phyloP scores from a whole-genome alignment of 169 alveolate species.

The Plasmodium reichenowi region DNA sequence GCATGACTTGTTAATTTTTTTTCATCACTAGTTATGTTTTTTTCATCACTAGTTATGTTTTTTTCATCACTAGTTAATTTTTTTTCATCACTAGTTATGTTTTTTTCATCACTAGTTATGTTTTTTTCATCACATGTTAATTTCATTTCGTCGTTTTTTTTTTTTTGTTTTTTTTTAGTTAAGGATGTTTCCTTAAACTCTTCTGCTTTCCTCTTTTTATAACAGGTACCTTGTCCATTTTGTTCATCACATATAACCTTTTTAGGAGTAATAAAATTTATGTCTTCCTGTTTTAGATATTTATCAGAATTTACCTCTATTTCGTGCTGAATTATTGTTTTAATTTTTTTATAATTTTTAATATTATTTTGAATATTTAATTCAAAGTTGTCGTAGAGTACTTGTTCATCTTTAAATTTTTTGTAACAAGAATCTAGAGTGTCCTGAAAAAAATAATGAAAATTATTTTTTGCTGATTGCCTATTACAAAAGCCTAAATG shows the following conservation, averaged over 20 bases:
- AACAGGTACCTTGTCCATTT: neutral
- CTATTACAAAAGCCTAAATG: slow-evolving; percentile 65
- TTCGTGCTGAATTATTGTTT: slow-evolving; percentile 14
- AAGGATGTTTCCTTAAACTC: neutral
- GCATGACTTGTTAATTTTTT: neutral
- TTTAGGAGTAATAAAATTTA: neutral
- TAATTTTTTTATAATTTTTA: slow-evolving; percentile 23
- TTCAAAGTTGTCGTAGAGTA: slow-evolving; percentile 15
- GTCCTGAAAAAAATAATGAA: slow-evolving; percentile 33
- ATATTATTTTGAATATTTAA: slow-evolving; percentile 25
- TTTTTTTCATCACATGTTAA: too few species aligned
- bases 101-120: too few species aligned
- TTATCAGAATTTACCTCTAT: neutral
- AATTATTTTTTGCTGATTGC: slow-evolving; percentile 59
- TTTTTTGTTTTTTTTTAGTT: too few species aligned
- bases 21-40: neutral
- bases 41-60: neutral
- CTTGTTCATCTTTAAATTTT: neutral
- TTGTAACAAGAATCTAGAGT: neutral
- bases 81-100: too few species aligned
- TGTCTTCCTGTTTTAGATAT: too few species aligned
- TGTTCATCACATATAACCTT: neutral
- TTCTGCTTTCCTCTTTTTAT: slow-evolving; percentile 14
- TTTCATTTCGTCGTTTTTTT: too few species aligned
- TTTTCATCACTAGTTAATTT: too few species aligned